Conservation (phyloP, 352 stramenopile genomes). For the Phytophthora agathidicida region DNA sequence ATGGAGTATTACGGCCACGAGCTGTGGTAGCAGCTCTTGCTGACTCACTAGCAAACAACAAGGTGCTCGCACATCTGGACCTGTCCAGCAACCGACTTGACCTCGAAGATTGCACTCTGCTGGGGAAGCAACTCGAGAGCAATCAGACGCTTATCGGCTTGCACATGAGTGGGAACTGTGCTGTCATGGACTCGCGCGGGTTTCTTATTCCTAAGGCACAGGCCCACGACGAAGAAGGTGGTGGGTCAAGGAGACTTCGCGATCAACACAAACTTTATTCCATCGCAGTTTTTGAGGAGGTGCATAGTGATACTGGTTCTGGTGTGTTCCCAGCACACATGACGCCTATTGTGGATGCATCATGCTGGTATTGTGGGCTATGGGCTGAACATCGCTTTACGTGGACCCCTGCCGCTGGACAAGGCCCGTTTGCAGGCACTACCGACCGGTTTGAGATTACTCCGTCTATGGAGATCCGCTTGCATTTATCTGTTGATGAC, state of each 20-base stretch:
- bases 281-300: conserved; percentile 74
- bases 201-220: conserved; percentile 66
- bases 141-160: conserved; percentile 80
- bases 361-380: conserved; percentile 80
- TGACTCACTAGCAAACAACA: conserved; percentile 78
- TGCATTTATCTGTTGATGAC: conserved; percentile 77
- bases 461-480: conserved; percentile 44
- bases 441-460: conserved; percentile 38
- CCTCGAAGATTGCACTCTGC: conserved; percentile 57
- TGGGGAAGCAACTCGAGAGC: conserved; percentile 65
- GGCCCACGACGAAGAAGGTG: conserved; percentile 32
- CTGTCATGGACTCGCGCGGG: conserved; percentile 62
- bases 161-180: conserved; percentile 82
- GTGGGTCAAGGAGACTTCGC: conserved; percentile 38
- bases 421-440: conserved; percentile 45
- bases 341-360: conserved; percentile 60
- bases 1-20: conserved; percentile 36
- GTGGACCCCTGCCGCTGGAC: conserved; percentile 51
- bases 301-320: conserved; percentile 61
- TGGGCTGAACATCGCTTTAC: conserved; percentile 81
- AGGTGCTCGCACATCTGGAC: conserved; percentile 71
- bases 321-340: conserved; percentile 60
- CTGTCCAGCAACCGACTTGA: conserved; percentile 78
- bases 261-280: conserved; percentile 84
- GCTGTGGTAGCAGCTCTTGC: conserved; percentile 61